Conservation (phyloP, 495 filamentous ascomycete species). For the Extremus antarcticus region DNA sequence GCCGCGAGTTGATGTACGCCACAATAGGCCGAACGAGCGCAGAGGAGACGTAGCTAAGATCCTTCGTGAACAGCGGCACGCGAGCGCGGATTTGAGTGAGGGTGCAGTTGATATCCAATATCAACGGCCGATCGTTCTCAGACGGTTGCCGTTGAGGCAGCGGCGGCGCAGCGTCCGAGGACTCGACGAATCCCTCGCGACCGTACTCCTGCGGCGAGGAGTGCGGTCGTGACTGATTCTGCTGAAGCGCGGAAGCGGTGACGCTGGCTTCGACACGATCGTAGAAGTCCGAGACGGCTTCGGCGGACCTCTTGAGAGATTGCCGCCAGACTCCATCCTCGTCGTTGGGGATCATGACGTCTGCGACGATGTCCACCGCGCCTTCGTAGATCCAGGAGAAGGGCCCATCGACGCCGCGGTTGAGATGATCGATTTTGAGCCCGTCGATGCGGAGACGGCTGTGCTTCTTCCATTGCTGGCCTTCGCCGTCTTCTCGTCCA, state of each 20-base stretch:
- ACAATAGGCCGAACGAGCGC: constrained; percentile 92
- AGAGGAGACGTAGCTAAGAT: constrained; percentile 91
- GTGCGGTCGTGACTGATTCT: constrained; percentile 30
- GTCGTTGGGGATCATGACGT: constrained; percentile 84
- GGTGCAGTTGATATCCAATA: constrained; percentile 82
- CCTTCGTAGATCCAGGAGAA: constrained; percentile 98
- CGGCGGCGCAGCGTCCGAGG: not conserved
- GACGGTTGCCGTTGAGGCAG: not conserved
- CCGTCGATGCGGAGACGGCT: constrained; percentile 83
- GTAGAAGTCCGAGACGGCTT: constrained; percentile 89
- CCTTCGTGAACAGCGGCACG: constrained; percentile 80
- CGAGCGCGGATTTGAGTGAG: constrained; percentile 85
- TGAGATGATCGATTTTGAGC: constrained; percentile 89
- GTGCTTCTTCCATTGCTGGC: constrained; percentile 77
- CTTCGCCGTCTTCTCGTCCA: constrained; percentile 41
- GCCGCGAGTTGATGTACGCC: constrained; percentile 93
- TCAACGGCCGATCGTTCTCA: constrained; percentile 53
- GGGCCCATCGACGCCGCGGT: constrained; percentile 83
- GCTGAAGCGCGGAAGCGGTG: constrained; percentile 50
- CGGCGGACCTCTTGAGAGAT: constrained; percentile 50
- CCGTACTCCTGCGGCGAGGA: not conserved
- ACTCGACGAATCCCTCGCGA: not conserved
- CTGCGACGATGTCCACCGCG: constrained; percentile 90
- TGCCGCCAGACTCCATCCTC: constrained; percentile 45
- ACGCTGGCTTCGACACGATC: constrained; percentile 89